Evolutionary conservation across 2,329 filamentous ascomycete genomes (phyloP).

Genomic region (Aspergillus japonicus): DNA sequence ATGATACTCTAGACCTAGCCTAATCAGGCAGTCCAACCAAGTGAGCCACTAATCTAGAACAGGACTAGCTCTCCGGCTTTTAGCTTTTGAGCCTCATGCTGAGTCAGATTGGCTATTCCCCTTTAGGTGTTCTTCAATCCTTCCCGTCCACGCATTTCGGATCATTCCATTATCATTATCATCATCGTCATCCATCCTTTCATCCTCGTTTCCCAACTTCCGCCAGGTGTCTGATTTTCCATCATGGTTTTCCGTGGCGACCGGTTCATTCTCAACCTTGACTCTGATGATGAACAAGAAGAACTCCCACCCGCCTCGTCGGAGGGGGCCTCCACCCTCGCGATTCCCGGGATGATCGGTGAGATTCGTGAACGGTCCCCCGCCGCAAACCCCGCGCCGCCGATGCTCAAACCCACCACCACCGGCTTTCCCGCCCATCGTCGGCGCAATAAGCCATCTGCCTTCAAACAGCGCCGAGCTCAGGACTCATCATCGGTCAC

Average conservation of each 20-base stretch:
- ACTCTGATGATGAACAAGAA: slow-evolving; percentile 50
- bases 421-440: slow-evolving; percentile 89
- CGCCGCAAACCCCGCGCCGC: slow-evolving; percentile 39
- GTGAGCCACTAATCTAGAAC: slow-evolving; percentile 21
- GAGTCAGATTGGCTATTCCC: slow-evolving; percentile 13
- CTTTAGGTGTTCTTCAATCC: slow-evolving; percentile 9
- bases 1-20: slow-evolving; percentile 17
- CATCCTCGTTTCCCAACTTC: not conserved
- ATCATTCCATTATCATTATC: not conserved
- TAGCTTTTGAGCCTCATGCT: slow-evolving; percentile 42
- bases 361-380: slow-evolving; percentile 78
- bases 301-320: slow-evolving; percentile 31
- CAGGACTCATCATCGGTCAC: slow-evolving; percentile 16
- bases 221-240: not conserved
- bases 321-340: slow-evolving; percentile 19
- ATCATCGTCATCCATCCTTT: slow-evolving; percentile 11
- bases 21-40: slow-evolving; percentile 12
- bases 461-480: slow-evolving; percentile 68
- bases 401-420: slow-evolving; percentile 60
- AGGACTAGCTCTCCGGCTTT: slow-evolving; percentile 24
- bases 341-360: slow-evolving; percentile 53
- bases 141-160: not conserved
- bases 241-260: slow-evolving; percentile 57
- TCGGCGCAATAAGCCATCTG: slow-evolving; percentile 69
- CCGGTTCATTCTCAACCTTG: slow-evolving; percentile 60